A percentile compares a stretch with the other conserved stretches of the same genome.
Evolutionary conservation across 129 eudicot species (phyloP).

Genomic region (Solidago caesia): DNA sequence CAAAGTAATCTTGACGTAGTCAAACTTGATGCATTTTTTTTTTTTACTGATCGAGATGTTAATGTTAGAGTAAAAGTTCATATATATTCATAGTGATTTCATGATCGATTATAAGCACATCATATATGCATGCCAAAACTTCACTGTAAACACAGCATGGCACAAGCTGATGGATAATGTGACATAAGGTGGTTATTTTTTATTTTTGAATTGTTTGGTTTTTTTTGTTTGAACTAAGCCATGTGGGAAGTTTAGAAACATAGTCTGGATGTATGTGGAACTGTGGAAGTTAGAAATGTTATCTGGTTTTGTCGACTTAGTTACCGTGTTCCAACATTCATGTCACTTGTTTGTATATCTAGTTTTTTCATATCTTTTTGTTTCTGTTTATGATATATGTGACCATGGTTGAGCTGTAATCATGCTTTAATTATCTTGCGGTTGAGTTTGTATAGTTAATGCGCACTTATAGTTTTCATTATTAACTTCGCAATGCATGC

Average conservation of each 20-base stretch:
- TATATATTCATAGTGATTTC: constrained; percentile 18
- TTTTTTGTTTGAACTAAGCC: neutral
- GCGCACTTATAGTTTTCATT: no score
- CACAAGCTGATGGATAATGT: neutral
- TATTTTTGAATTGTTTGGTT: no score
- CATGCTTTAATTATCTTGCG: neutral
- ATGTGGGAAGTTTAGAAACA: neutral
- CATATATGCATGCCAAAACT: constrained; percentile 4
- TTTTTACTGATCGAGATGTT: neutral
- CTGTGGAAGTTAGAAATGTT: no score
- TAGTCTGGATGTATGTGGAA: no score
- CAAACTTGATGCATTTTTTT: neutral
- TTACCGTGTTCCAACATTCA: no score
- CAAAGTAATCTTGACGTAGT: neutral
- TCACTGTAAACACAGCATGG: constrained; percentile 3
- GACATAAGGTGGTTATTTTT: no score
- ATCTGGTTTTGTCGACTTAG: no score
- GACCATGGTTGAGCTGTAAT: constrained; percentile 17
- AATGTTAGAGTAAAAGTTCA: neutral
- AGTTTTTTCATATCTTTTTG: neutral
- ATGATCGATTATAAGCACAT: constrained; percentile 2
- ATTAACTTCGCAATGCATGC: no score
- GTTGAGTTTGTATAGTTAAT: no score
- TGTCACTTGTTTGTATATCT: neutral
- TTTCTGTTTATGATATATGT: constrained; percentile 2